Conservation (phyloP, 1,139 yeast genomes). For the Sporopachydermia cereana region DNA sequence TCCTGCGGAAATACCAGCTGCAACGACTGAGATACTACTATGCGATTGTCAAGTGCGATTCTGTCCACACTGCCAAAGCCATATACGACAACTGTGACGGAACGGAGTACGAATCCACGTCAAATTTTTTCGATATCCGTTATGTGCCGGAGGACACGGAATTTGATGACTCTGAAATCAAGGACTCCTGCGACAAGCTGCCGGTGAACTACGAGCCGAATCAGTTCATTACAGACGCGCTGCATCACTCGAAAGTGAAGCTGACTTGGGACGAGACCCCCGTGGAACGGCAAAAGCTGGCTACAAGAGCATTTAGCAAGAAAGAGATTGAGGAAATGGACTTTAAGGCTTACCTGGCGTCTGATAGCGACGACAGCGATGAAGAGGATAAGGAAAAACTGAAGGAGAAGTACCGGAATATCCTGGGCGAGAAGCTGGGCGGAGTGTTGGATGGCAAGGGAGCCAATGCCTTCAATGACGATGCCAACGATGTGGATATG, state of each 20-base stretch:
- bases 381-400: conserved; percentile 30
- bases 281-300: conserved; percentile 67
- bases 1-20: conserved; percentile 32
- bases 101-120: conserved; percentile 90
- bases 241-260: conserved; percentile 87
- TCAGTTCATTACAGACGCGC: conserved; percentile 78
- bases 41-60: conserved; percentile 84
- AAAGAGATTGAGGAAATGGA: conserved; percentile 95
- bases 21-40: conserved; percentile 88
- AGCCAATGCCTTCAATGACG: conserved; percentile 17
- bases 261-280: conserved; percentile 99
- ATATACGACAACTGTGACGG: conserved; percentile 89
- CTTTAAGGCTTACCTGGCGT: conserved; percentile 87
- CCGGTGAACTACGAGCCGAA: conserved; percentile 79
- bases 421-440: conserved; percentile 38
- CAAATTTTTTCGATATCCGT: conserved; percentile 85
- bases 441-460: conserved; percentile 19
- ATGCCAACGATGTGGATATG: conserved; percentile 73
- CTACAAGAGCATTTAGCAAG: conserved; percentile 75
- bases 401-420: conserved; percentile 52
- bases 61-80: conserved; percentile 53
- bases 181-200: conserved; percentile 57
- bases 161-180: conserved; percentile 61
- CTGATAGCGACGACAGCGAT: conserved; percentile 59
- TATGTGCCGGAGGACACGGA: conserved; percentile 88